Evolutionary conservation across 164 flowering plant genomes (phyloP).

Genomic region (Cinnamomum micranthum): DNA sequence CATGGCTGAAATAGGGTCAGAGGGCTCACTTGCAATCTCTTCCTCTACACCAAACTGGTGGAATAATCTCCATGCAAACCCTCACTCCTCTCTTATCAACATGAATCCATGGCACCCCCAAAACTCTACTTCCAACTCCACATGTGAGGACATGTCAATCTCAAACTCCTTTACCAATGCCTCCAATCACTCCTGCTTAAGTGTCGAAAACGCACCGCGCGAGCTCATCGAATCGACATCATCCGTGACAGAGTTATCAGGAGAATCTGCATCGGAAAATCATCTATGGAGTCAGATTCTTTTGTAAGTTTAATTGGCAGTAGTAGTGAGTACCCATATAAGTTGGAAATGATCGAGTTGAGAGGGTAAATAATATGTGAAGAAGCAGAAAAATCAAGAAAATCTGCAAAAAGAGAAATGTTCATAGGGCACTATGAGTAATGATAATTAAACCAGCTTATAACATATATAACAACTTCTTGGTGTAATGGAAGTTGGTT

Average conservation of each 20-base stretch:
- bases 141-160: conserved; percentile 54
- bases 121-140: conserved; percentile 42
- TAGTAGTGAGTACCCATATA: not conserved
- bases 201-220: conserved; percentile 33
- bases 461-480: not conserved
- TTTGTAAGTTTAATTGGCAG: conserved; percentile 35
- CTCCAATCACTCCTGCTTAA: conserved; percentile 45
- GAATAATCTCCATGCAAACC: conserved; percentile 33
- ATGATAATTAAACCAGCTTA: not conserved
- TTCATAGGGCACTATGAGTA: not conserved
- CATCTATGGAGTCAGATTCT: conserved; percentile 52
- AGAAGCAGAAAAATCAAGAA: not conserved
- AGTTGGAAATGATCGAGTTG: conserved; percentile 5
- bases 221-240: conserved; percentile 31
- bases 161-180: conserved; percentile 48
- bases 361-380: conserved; percentile 16
- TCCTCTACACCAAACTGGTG: conserved; percentile 41
- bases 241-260: conserved; percentile 21
- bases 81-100: conserved; percentile 33
- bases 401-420: not conserved
- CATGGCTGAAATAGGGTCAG: conserved; percentile 53
- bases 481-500: not conserved
- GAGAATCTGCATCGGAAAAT: conserved; percentile 34
- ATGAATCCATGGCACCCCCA: conserved; percentile 29
- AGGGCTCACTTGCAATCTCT: conserved; percentile 39